These are phyloP conservation scores for Insectozyma bohioensis DNA, from an alignment of 1,139 yeast genomes.

Conservation along the genomic window DNA sequence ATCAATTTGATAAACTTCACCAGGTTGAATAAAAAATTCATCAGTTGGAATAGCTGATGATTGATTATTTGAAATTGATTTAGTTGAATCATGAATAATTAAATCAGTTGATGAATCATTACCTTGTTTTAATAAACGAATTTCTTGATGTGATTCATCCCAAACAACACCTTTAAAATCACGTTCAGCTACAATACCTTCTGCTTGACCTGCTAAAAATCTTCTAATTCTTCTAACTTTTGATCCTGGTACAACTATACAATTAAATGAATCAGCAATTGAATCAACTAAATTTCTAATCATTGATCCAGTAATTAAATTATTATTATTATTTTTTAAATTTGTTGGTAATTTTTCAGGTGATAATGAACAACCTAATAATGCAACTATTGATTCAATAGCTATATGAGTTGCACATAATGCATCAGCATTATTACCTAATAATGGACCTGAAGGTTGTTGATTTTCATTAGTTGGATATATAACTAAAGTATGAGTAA, in stretches of 20 bases:
- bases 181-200: constrained; percentile 84
- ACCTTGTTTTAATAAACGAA: constrained; percentile 48
- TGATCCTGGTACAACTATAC: constrained; percentile 88
- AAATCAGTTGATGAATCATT: constrained; percentile 35
- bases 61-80: constrained; percentile 22
- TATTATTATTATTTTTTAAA: constrained; percentile 26
- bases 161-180: constrained; percentile 93
- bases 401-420: constrained; percentile 88
- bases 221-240: constrained; percentile 88
- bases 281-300: constrained; percentile 78
- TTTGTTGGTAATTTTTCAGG: constrained; percentile 70
- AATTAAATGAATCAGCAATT: constrained; percentile 76
- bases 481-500: constrained; percentile 83
- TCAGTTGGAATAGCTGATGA: constrained; percentile 67
- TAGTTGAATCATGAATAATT: constrained; percentile 27
- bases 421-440: constrained; percentile 87
- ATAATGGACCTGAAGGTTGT: constrained; percentile 71
- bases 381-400: constrained; percentile 72
- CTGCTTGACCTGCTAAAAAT: constrained; percentile 94
- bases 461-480: constrained; percentile 52
- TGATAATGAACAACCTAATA: constrained; percentile 69
- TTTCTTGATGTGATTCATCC: constrained; percentile 83
- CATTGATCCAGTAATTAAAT: constrained; percentile 58
- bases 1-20: constrained; percentile 87
- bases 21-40: constrained; percentile 69